A percentile compares a stretch with the other conserved stretches of the same genome.
These are phyloP conservation scores for Blastobotrys mokoenaii DNA, from an alignment of 805 yeast genomes.

Conservation along the genomic window DNA sequence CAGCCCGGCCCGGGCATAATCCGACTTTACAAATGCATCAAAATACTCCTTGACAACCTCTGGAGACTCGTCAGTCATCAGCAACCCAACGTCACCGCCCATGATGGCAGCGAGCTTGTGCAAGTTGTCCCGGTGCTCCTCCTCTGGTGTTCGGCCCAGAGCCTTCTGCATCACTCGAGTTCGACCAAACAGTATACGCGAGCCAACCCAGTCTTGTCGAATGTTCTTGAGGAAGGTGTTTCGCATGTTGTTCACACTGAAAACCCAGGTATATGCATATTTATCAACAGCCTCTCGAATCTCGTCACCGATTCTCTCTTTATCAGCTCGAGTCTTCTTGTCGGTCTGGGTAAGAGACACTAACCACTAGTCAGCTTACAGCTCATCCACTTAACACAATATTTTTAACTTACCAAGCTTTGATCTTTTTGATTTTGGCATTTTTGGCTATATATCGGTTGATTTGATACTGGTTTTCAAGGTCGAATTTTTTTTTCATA, in stretches of 20 bases:
- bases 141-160: conserved; percentile 76
- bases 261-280: conserved; percentile 73
- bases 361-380: conserved; percentile 8
- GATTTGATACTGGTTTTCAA: conserved; percentile 1
- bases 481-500: conserved; percentile 1
- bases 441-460: conserved; percentile 27
- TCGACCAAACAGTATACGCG: conserved; percentile 82
- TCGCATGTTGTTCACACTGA: conserved; percentile 84
- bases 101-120: conserved; percentile 56
- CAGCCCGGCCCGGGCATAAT: conserved; percentile 85
- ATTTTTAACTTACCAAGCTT: conserved; percentile 44
- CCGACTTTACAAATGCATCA: conserved; percentile 64
- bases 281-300: conserved; percentile 74
- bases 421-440: conserved; percentile 98
- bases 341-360: conserved; percentile 94
- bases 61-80: conserved; percentile 83
- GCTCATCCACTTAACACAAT: background rate
- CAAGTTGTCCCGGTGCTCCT: conserved; percentile 82
- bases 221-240: conserved; percentile 92
- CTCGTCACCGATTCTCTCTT: conserved; percentile 84
- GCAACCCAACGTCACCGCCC: conserved; percentile 75
- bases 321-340: conserved; percentile 89
- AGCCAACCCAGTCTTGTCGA: conserved; percentile 87
- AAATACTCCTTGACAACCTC: conserved; percentile 89
- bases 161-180: conserved; percentile 91